Conservation (phyloP, 805 yeast species). For the Pichia pseudocactophila region DNA sequence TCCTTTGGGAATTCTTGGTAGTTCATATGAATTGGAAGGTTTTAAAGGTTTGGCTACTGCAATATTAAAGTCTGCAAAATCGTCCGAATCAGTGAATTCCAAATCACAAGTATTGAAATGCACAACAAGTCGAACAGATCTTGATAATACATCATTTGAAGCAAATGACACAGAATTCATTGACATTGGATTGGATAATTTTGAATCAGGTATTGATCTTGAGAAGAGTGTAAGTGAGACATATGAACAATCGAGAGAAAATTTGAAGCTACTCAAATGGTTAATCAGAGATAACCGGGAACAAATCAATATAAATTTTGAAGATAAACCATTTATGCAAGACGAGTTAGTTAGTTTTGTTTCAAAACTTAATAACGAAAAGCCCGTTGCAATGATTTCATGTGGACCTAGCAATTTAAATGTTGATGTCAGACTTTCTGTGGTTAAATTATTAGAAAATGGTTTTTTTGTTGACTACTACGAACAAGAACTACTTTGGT, state of each 20-base stretch:
- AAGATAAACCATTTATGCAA: conserved; percentile 20
- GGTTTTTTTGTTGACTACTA: conserved; percentile 27
- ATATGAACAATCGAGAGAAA: too few species aligned
- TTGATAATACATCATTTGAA: too few species aligned
- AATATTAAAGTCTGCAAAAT: not conserved
- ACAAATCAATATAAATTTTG: conserved; percentile 19
- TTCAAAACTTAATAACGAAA: conserved; percentile 9
- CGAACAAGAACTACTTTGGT: conserved; percentile 33
- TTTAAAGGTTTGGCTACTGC: conserved; percentile 3
- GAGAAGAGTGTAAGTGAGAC: not conserved
- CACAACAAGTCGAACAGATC: too few species aligned
- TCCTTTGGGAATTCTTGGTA: conserved; percentile 2
- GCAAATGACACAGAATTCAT: too few species aligned
- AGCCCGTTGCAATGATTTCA: conserved; percentile 27
- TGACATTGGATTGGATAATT: too few species aligned
- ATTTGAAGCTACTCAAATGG: conserved; percentile 9
- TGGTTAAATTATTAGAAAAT: conserved; percentile 22
- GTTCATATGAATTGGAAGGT: not conserved
- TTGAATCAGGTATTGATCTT: not conserved
- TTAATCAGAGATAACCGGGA: conserved; percentile 14
- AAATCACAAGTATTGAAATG: too few species aligned
- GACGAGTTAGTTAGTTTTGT: conserved; percentile 17
- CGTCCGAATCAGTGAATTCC: not conserved
- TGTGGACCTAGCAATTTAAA: conserved; percentile 31
- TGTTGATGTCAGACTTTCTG: conserved; percentile 27